Conservation (phyloP, 306 rosid genomes). For the Erythrophleum fordii region DNA sequence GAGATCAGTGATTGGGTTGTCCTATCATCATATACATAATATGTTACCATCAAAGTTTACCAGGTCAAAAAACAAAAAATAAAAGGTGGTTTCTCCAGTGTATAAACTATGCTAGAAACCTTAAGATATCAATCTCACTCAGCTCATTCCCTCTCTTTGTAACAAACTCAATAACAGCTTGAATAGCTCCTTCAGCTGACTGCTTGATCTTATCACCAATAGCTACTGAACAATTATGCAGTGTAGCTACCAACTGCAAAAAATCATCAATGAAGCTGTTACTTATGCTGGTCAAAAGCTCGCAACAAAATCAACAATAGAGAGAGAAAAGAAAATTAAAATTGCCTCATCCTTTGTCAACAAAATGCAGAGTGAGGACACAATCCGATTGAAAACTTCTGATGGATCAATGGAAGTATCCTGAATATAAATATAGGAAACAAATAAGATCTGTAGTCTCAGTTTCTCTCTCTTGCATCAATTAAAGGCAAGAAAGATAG, state of each 20-base stretch:
- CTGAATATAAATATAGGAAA: conserved; percentile 55
- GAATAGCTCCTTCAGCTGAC: conserved; percentile 97
- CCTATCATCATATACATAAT: conserved; percentile 59
- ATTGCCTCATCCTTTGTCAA: conserved; percentile 88
- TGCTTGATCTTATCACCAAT: conserved; percentile 91
- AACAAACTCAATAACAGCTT: conserved; percentile 88
- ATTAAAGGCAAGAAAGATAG: conserved; percentile 34
- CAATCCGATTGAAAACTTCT: conserved; percentile 93
- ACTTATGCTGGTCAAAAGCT: conserved; percentile 1
- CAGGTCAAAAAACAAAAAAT: conserved; percentile 29
- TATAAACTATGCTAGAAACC: conserved; percentile 55
- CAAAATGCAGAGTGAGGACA: conserved; percentile 82
- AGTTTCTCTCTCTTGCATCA: conserved; percentile 28
- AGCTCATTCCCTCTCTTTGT: conserved; percentile 81
- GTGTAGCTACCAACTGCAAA: conserved; percentile 86
- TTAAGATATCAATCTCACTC: conserved; percentile 77
- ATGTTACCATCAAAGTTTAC: conserved; percentile 28
- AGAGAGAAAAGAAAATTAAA: conserved; percentile 30
- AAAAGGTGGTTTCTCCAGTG: conserved; percentile 17
- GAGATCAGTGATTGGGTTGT: conserved; percentile 87
- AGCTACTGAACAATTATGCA: conserved; percentile 80
- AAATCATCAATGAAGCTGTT: conserved; percentile 22
- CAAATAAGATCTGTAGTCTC: conserved; percentile 35
- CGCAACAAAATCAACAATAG: background rate
- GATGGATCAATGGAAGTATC: conserved; percentile 98